Evolutionary conservation across 768 basidiomycete species (phyloP), one percentile per base, ranked within the genome.

Genomic region (Phlegmacium glaucopus): DNA sequence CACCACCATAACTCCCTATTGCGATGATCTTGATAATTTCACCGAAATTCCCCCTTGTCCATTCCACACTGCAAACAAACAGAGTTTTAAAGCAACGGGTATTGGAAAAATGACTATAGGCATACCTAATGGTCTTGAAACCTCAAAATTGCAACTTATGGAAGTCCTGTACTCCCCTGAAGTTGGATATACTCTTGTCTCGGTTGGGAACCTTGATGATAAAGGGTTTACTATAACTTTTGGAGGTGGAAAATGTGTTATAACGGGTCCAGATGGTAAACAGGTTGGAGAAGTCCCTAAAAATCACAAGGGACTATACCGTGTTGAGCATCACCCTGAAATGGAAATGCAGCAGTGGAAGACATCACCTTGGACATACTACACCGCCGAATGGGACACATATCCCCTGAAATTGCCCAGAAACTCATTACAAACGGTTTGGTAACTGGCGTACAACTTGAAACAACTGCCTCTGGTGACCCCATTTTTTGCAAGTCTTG

Each of bases 401-500:
- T 62, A n/a, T 49, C n/a, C n/a, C n/a, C n/a, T n/a, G n/a, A n/a
- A n/a, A n/a, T n/a, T n/a, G n/a, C n/a, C n/a, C n/a, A n/a, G 34
- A 44, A 52, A 26, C 55, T 66, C 25, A 52, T 64, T 5, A 39
- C 51, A 17, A 48, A 65, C 4, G 54, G 55, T 16, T 50, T 64
- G 38, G 57, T 64, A 17, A 57, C 49, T 5, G 54, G 56, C 28
- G 43, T 55, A 13, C 47, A 37, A 9, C 50, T 56, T 3, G 52
- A 29, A 0, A 10, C 38, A 13, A 35, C 39, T 4, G 5, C 32
- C 0, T 32, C 54, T 4, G 51, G 28, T 3, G 45, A 60, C 2
- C 46, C 58, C 6, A 55, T 61, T 39, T 61, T 64, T 17, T 79
- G 77, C 50, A 61, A 74, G 12, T 68, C 71, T 0, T 79, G 78